A percentile compares a stretch with the other conserved stretches of the same genome.
Conservation (phyloP, 257 asterid species). For the Henckelia pumila region DNA sequence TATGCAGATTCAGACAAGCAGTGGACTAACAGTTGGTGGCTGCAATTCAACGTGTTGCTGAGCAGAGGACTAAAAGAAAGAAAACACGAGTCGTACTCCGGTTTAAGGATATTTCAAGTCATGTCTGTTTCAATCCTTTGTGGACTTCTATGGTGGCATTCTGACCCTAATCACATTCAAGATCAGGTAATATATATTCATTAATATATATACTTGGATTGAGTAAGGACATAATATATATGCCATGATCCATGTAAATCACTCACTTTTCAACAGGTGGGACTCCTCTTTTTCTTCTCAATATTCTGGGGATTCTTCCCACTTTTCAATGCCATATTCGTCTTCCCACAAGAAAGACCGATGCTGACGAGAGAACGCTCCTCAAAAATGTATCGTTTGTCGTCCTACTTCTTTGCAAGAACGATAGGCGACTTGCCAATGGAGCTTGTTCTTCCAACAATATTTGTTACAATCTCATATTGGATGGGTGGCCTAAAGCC, state of each 20-base stretch:
- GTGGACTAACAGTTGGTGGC: constrained; percentile 86
- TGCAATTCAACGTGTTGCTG: constrained; percentile 72
- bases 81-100: constrained; percentile 71
- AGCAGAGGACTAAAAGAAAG: constrained; percentile 78
- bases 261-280: constrained; percentile 48
- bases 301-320: constrained; percentile 91
- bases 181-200: constrained; percentile 60
- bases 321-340: constrained; percentile 60
- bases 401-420: constrained; percentile 72
- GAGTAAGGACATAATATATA: background rate
- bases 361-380: constrained; percentile 61
- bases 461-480: constrained; percentile 56
- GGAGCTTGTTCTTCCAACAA: constrained; percentile 83
- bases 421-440: constrained; percentile 71
- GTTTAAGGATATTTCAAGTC: constrained; percentile 67
- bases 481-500: constrained; percentile 93
- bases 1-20: constrained; percentile 48
- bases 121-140: constrained; percentile 72
- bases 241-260: background rate
- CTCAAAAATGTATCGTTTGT: constrained; percentile 78
- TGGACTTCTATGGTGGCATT: constrained; percentile 94
- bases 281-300: constrained; percentile 80
- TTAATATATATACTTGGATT: background rate
- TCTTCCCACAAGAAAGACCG: constrained; percentile 72
- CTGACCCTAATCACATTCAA: constrained; percentile 68